Base-by-base conservation (phyloP, 2,329 filamentous ascomycete species). In the Fusarium camptoceras region DNA sequence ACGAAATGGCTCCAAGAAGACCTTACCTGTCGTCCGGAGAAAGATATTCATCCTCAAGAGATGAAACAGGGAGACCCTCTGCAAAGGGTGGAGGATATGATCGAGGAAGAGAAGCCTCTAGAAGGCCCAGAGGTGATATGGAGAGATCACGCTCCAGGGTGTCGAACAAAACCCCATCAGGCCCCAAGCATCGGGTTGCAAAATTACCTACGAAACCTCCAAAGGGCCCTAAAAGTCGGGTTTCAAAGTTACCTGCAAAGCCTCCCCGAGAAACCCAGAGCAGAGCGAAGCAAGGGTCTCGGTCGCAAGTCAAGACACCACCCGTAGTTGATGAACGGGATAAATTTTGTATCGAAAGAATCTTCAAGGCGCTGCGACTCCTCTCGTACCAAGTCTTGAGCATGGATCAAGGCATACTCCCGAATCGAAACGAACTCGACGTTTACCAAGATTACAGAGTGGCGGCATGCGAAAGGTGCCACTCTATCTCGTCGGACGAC, bases 371-470 rank as follows among this genome's bases (percentile, higher is more conserved):
- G 16, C 10, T 73, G 8, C 30, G 48, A 7, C 44, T 73, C 18
- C 57, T 73, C n/a, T 57, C 65, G 5, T 22, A 63, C 8, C 71
- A 68, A 25, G 28, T 65, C 20, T 27, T 25, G 12, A 47, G 50
- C n/a, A 16, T 60, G 9, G 59, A 65, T 14, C 42, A 30, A 15
- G 70, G 70, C 1, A 34, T 70, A 14, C 54, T 68, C 8, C 66
- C 55, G 5, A 70, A 37, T 46, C 27, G 44, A 34, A 37, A 25
- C 4, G 46, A 65, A 2, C 34, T 53, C n/a, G 22, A 58, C 1
- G 18, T 20, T 11, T 72, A 66, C 27, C 15, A 50, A 16, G 8
- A 48, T 8, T 58, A 59, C 20, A 30, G n/a, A 10, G 48, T 73
- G 5, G 63, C 56, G 5, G 24, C 64, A 24, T 73, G 71, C 25